Base-by-base conservation (phyloP, 495 filamentous ascomycete species). In the Ascodesmis nigricans region DNA sequence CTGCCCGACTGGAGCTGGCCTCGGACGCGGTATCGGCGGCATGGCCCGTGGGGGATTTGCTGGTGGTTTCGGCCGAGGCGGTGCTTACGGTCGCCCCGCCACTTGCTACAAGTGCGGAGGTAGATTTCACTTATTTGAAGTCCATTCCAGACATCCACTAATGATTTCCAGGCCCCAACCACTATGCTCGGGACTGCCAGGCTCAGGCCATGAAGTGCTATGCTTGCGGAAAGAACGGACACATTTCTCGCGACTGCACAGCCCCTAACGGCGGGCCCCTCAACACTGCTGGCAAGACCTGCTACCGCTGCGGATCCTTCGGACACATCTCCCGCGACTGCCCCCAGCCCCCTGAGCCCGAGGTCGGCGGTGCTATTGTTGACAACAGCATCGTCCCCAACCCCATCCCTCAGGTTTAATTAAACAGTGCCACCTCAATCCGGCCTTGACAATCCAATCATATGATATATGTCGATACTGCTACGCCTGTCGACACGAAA, bases 171-270 rank as follows among this genome's bases (percentile, higher is more conserved):
- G 46, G 87, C 8, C 90, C 87, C 30, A 99, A 99, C 64, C 90
- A 99, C 58, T 99, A 80, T 50, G 87, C 90, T 32, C 77, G 90
- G 41, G 90, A 99, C 55, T 99, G 90, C 65, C 90, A 99, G 62
- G 87, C 87, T 41, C 90, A 95, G 61, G 82, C 84, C 35, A 92
- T 92, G 82, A 99, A 99, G 60, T 99, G 90, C 68, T 99, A 95
- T 56, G 84, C 90, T 43, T 99, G 90, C 55, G 90, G 90, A 53
- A 97, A 97, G 61, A 69, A 92, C 32, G 87, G 87, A 28, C 87
- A 97, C 62, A 95, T 95, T 57, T 91, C 80, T 15, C 73, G 84
- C 44, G 87, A 99, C 59, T 99, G 87, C 63, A 91, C 82, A 15
- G 78, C 90, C 33, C 90, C 90, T 35, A 93, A 93, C 55, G 90